Conservation (phyloP, 2,329 filamentous ascomycete species). For the Alternaria dauci region DNA sequence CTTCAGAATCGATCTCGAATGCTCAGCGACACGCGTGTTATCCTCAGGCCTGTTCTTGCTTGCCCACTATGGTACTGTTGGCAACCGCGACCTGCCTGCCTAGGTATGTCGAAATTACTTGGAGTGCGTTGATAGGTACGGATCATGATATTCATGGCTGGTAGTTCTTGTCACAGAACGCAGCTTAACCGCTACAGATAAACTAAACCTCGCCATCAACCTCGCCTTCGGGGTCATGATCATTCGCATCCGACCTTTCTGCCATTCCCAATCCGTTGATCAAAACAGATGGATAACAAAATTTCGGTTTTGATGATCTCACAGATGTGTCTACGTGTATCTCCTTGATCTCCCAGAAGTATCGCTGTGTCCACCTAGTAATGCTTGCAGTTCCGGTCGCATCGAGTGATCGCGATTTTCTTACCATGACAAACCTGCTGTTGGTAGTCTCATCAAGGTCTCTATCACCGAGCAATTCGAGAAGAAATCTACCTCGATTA, state of each 20-base stretch:
- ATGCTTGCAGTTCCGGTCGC: neutral
- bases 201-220: slow-evolving; percentile 22
- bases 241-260: slow-evolving; percentile 34
- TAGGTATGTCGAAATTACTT: slow-evolving; percentile 39
- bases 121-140: slow-evolving; percentile 34
- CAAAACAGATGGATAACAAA: neutral
- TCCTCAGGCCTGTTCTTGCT: slow-evolving; percentile 32
- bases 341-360: neutral
- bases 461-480: neutral
- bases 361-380: neutral
- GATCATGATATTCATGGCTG: slow-evolving; percentile 35
- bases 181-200: slow-evolving; percentile 12
- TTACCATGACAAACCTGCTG: neutral
- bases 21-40: slow-evolving; percentile 24
- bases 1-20: slow-evolving; percentile 36
- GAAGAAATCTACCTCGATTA: neutral
- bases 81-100: slow-evolving; percentile 45
- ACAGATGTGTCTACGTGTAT: neutral
- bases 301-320: neutral
- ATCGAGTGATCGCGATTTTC: neutral
- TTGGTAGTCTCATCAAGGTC: neutral
- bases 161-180: slow-evolving; percentile 32
- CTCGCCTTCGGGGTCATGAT: slow-evolving; percentile 37
- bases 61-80: slow-evolving; percentile 30
- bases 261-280: slow-evolving; percentile 11